Base-by-base conservation (phyloP, 176 grass and related monocot genomes). In the Carex pumila region DNA sequence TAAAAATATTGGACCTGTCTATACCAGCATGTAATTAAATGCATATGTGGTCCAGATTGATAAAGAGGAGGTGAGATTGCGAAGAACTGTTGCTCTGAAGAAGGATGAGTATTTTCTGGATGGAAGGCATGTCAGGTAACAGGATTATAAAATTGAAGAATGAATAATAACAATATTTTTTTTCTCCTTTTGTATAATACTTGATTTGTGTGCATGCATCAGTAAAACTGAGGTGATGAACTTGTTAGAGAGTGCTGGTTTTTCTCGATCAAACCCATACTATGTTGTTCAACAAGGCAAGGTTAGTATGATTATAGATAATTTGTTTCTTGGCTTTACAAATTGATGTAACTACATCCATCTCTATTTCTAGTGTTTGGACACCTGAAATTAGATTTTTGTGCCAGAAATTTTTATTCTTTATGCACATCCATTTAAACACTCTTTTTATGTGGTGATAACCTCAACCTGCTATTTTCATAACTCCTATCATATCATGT, bases 151-250 rank as follows among this genome's bases (percentile, higher is more conserved):
- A 87, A 85, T 70, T 19, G 12, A 77, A 56, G 9, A 18, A 74
- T 8, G 13, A 81, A 37, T 52, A 67, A 67, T 34, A 65, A 64
- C 31, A 70, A 43, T 71, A 72, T 73, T 15, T 62, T 84, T 2
- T 85, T 67, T 17, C 11, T 84, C 79, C 65, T 85, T 85, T 85
- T 25, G 41, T 18, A 3, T 85, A 49, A 85, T 79, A 57, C 88
- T 61, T 79, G 57, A 41, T 71, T 79, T 62, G 61, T 87, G 21
- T 41, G 22, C 22, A 67, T 83, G 21, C 17, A 68, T 80, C 83
- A 98, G 96, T 89, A 98, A 98, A 91, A 98, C 96, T 64, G 96
- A 98, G 91, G 96, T 98, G 85, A 95, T 98, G 96, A 98, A 98
- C 91, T 89, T 98, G 47, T 79, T 98, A 87, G 96, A 98, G 84